A percentile compares a stretch with the other conserved stretches of the same genome.
Conservation (phyloP, 305 asterid genomes). For the Fraxinus angustifolia region DNA sequence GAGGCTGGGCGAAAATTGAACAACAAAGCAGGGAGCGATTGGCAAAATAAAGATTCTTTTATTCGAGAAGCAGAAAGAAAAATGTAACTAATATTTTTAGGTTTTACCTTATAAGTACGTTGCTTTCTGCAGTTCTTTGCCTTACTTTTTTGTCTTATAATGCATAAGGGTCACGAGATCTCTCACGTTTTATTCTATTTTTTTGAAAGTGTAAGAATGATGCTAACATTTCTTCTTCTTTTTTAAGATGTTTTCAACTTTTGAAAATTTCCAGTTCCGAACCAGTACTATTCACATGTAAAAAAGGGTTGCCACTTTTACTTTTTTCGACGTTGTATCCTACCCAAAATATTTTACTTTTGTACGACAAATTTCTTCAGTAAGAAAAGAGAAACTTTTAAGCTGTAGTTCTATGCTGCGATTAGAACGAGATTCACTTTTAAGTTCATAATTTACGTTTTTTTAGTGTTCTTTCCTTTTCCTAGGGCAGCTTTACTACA, state of each 20-base stretch:
- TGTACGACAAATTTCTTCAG: slow-evolving; percentile 10
- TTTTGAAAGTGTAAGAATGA: not conserved
- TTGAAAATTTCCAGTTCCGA: not conserved
- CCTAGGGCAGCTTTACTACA: slow-evolving; percentile 23
- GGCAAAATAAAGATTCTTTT: not conserved
- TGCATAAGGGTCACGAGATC: slow-evolving; percentile 24
- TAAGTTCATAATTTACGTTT: slow-evolving; percentile 7
- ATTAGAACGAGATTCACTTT: slow-evolving; percentile 25
- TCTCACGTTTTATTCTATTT: slow-evolving; percentile 1
- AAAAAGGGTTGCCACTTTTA: not conserved
- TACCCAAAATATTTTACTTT: slow-evolving; percentile 9
- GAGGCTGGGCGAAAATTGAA: not conserved
- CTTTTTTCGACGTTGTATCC: slow-evolving; percentile 9
- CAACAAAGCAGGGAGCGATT: not conserved
- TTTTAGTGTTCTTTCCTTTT: not conserved
- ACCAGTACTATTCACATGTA: not conserved
- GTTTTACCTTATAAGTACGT: not conserved
- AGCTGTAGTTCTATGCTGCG: slow-evolving; percentile 19
- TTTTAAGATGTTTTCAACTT: not conserved
- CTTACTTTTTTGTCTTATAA: slow-evolving; percentile 27
- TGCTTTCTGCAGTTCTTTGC: slow-evolving; percentile 16
- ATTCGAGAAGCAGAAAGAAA: not conserved
- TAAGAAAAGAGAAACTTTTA: not conserved
- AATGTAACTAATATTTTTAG: slow-evolving; percentile 12
- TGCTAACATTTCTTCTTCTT: not conserved